These are phyloP conservation scores for Sanghuangporus baumii DNA, from an alignment of 1,284 basidiomycete genomes.

Conservation along the genomic window DNA sequence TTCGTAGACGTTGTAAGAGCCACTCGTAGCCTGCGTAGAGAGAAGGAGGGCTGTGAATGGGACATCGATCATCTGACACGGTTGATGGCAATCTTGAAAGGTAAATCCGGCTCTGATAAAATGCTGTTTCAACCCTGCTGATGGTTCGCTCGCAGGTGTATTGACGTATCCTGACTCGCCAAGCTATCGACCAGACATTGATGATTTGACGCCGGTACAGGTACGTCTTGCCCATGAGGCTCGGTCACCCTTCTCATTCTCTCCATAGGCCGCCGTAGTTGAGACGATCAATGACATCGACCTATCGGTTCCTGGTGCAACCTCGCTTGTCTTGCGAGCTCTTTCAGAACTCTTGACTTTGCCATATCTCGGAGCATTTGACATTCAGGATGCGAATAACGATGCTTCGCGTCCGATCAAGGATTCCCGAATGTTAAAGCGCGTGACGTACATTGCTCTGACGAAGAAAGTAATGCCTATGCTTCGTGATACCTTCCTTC, in stretches of 20 bases:
- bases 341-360: constrained; percentile 82
- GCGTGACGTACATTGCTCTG: constrained; percentile 83
- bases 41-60: constrained; percentile 56
- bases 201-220: constrained; percentile 80
- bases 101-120: constrained; percentile 32
- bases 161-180: constrained; percentile 79
- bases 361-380: constrained; percentile 77
- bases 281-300: constrained; percentile 67
- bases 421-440: constrained; percentile 41
- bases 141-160: constrained; percentile 41
- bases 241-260: constrained; percentile 1
- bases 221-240: constrained; percentile 29
- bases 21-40: constrained; percentile 45
- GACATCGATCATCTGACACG: constrained; percentile 53
- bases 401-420: constrained; percentile 23
- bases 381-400: constrained; percentile 32
- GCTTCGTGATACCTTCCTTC: constrained; percentile 67
- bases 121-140: neutral
- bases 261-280: constrained; percentile 57
- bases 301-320: constrained; percentile 50
- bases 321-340: constrained; percentile 75
- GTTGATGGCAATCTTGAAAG: constrained; percentile 76
- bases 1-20: constrained; percentile 68
- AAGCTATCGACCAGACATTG: constrained; percentile 85
- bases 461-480: constrained; percentile 84